Evolutionary conservation across 2,329 filamentous ascomycete species (phyloP), one percentile per base, ranked within the genome.

Genomic region (Sarocladium brachiariae): DNA sequence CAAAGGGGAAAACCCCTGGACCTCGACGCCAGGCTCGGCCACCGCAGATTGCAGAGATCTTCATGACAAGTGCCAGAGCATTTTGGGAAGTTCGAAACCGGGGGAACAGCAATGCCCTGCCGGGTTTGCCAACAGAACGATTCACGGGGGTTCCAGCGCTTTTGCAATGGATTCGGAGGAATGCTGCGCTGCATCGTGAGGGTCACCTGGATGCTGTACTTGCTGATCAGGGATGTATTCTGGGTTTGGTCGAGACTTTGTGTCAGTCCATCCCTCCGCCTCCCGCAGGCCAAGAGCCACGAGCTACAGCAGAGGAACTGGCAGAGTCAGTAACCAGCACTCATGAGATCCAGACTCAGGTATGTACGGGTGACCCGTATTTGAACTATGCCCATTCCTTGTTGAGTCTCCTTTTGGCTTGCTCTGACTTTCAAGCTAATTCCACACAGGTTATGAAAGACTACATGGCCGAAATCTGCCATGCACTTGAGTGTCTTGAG

Each of bases 151-250:
- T 47, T 19, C 43, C 43, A 16, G 27, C 4, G 25, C 25, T 47
- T 2, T 18, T 19, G 25, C 43, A 21, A 9, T 47, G 43, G 43
- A 47, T 47, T n/a, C 24, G 21, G 10, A 31, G 14, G 16, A 25
- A 25, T 47, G 43, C 43, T 13, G 43, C 43, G 9, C 33, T 33
- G 43, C 43, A 47, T 21, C 43, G 43, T 2, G 43, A 47, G 25
- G 6, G 18, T 10, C 21, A 47, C 27, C 3, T 47, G 25, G 43
- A 47, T 25, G 19, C 31, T 25, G 10, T 47, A 9, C 24, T 47
- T 6, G 9, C 43, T 4, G 43, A 47, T 14, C 4, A 18, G 24
- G 25, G 25, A 19, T 16, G 19, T 4, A 3, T 47, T 11, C n/a
- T 47, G 3, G 43, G 19, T 9, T 9, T 31, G 25, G 8, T 47